Base-by-base conservation (phyloP, 2,329 filamentous ascomycete genomes). In the Monosporascus sp. region DNA sequence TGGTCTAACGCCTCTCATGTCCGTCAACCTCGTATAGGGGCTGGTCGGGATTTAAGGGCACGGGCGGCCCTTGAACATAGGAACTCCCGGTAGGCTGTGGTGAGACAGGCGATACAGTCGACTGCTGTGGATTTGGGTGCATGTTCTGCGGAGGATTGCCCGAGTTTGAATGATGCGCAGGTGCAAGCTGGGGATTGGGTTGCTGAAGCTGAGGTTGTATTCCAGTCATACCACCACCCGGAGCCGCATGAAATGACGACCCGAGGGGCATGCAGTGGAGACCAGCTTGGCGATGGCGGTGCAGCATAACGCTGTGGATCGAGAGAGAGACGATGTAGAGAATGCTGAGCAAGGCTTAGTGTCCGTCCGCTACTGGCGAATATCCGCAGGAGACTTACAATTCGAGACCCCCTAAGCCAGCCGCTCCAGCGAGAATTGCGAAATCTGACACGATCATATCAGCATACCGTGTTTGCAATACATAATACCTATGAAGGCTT, bases 201-300 rank as follows among this genome's bases (percentile, higher is more conserved):
- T 60, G 55, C 44, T 55, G 58, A 8, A 52, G 52, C 39, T 65
- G 65, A 6, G 63, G 57, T 38, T 66, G 63, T 59, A 63, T 62
- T 51, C 58, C 58, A 45, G 61, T 58, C 50, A 67, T 65, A 14
- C 43, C 60, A n/a, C 50, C 58, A 51, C 11, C 25, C 25, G 56
- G 53, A 14, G 58, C 44, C 50, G 6, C 48, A 6, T 51, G 31
- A 24, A 68, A 61, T 18, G 52, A 59, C 58, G 60, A 65, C 57
- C 17, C 17, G 31, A 60, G 48, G 7, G 73, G 70, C 55, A 58
- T 68, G 59, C 63, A 68, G 60, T 72, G 74, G 6, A 75, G 67
- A 18, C 75, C 75, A 9, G 68, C 69, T 43, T 65, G 65, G 52
- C 76, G 75, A 57, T 79, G 76, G 15, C 72, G 69, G 59, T 72